Evolutionary conservation across 345 rosid species (phyloP), one percentile per base, ranked within the genome.

Genomic region (Eucalyptus tenuipes): DNA sequence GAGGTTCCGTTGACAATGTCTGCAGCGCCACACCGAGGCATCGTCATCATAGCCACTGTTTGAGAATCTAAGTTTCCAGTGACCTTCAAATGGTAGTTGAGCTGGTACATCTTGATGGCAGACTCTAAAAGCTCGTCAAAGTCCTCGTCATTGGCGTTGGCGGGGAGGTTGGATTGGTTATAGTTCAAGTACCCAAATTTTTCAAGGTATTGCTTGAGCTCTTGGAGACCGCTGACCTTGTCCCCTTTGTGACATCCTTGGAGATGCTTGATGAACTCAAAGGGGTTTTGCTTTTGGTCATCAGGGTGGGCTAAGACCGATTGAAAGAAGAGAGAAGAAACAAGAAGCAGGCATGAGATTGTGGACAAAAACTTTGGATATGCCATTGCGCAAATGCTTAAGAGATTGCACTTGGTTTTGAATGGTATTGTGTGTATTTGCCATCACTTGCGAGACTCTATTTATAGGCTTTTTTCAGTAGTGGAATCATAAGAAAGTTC

Each of bases 191-290:
- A 92, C 82, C 94, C 95, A 11, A 90, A 94, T 5, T 55, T 50
- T 25, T 91, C 57, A 4, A 92, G 89, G 82, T 92, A 91, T 11
- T 90, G 89, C 52, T 91, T 93, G 85, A 93, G 90, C 13, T 88
- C 53, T 10, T 86, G 79, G 42, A 94, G 59, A 87, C 91, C 94
- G 47, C 87, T 87, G 31, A 89, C n/a, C 10, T 89, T 90, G 37
- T 91, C 93, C 16, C 93, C 94, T 59, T 88, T 90, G 16, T 89
- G 89, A 29, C 91, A 89, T 18, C 94, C 95, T 80, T 90, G 22
- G 27, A 92, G 89, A 8, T 88, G 87, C 18, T 91, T 53, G 31
- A 92, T 48, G 86, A 92, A 92, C 71, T 71, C 91, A 57, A 90
- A 87, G 44, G 94, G 87, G 7, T 89, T 40, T 25, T 55, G 81